Evolutionary conservation across 2,329 filamentous ascomycete species (phyloP).

Genomic region (Exophiala sp.): DNA sequence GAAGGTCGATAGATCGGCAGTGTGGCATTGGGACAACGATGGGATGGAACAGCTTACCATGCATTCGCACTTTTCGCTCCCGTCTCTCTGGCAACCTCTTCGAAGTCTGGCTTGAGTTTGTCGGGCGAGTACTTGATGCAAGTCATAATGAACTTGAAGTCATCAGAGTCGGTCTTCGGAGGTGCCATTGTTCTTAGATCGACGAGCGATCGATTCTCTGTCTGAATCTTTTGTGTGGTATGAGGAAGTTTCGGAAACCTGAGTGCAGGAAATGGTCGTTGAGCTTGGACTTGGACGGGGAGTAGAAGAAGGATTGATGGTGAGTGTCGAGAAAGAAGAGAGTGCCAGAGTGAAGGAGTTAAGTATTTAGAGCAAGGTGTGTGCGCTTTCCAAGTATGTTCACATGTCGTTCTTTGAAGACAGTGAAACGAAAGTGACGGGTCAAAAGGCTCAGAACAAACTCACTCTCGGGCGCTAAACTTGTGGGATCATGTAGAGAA

Average conservation of each 20-base stretch:
- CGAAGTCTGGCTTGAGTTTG: conserved; percentile 21
- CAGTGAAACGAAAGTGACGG: no score
- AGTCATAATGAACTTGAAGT: conserved; percentile 26
- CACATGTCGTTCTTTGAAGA: no score
- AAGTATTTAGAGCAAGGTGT: no score
- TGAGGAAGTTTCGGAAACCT: background rate
- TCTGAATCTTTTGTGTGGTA: background rate
- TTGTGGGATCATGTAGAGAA: no score
- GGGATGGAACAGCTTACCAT: conserved; percentile 11
- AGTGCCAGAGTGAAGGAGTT: no score
- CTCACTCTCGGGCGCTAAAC: no score
- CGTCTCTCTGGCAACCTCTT: conserved; percentile 20
- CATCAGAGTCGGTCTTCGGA: conserved; percentile 1
- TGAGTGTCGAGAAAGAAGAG: conserved; percentile 3
- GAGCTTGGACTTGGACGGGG: no score
- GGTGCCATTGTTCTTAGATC: conserved; percentile 11
- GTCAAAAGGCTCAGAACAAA: no score
- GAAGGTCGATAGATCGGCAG: background rate
- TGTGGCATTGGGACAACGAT: background rate
- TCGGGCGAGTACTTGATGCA: conserved; percentile 16
- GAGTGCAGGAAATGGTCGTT: no score
- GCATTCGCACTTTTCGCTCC: conserved; percentile 21
- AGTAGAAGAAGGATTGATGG: background rate
- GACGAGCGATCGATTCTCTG: background rate
- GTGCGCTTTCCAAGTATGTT: no score